These are phyloP conservation scores for Stephania cephalantha DNA, from an alignment of 164 flowering plant species.

Conservation along the genomic window DNA sequence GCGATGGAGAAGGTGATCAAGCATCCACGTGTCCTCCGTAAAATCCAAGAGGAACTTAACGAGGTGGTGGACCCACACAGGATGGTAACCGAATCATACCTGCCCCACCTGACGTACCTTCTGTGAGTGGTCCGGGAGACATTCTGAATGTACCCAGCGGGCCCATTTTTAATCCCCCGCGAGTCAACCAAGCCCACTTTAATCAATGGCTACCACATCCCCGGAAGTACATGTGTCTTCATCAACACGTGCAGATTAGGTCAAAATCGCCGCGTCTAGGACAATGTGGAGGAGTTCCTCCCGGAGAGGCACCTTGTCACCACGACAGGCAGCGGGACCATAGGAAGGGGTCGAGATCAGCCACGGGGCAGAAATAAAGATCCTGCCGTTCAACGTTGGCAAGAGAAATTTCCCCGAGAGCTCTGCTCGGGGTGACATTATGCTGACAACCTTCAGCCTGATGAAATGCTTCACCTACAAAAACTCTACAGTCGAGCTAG, in stretches of 20 bases:
- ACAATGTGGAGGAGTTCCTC: constrained; percentile 49
- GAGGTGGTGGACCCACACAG: constrained; percentile 64
- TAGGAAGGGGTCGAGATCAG: constrained; percentile 68
- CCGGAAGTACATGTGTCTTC: constrained; percentile 86
- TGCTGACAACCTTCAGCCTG: constrained; percentile 41
- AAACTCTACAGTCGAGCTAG: too few relatives aligned
- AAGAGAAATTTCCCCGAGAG: constrained; percentile 93
- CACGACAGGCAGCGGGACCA: constrained; percentile 42
- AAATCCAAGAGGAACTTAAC: constrained; percentile 79
- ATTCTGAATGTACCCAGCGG: constrained; percentile 95
- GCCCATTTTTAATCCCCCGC: constrained; percentile 90
- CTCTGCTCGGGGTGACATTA: constrained; percentile 80
- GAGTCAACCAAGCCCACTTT: constrained; percentile 64
- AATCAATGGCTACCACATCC: constrained; percentile 76
- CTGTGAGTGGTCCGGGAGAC: constrained; percentile 90
- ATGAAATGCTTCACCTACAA: too few relatives aligned
- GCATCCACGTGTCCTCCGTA: constrained; percentile 54
- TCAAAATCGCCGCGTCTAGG: constrained; percentile 64
- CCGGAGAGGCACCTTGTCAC: constrained; percentile 66
- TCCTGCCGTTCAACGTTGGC: constrained; percentile 87
- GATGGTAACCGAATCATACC: constrained; percentile 72
- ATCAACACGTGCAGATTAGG: constrained; percentile 92
- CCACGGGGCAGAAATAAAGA: constrained; percentile 82
- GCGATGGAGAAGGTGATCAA: constrained; percentile 43
- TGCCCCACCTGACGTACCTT: constrained; percentile 66